Conservation (phyloP, 2,329 filamentous ascomycete genomes). For the Drechslerella stenobrocha region DNA sequence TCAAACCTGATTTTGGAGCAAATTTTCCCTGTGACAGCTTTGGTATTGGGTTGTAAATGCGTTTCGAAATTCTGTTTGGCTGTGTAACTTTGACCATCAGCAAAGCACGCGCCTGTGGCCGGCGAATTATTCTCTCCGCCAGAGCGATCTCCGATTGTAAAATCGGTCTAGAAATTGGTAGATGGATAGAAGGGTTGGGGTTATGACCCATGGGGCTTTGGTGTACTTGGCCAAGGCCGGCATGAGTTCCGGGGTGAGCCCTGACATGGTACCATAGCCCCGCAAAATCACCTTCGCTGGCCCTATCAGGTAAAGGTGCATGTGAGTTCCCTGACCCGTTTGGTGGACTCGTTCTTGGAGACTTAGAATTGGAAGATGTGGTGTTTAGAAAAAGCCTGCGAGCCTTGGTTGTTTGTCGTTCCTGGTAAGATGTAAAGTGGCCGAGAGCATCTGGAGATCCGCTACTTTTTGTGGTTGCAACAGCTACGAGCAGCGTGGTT, state of each 20-base stretch:
- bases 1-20: background rate
- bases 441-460: background rate
- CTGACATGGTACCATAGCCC: too few relatives aligned
- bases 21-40: background rate
- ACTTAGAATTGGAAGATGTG: background rate
- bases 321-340: background rate
- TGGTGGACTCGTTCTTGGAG: background rate
- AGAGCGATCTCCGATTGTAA: background rate
- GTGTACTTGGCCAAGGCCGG: too few relatives aligned
- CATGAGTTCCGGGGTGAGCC: too few relatives aligned
- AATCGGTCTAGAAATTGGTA: too few relatives aligned
- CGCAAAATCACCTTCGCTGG: too few relatives aligned
- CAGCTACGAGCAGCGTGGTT: background rate
- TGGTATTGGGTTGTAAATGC: background rate
- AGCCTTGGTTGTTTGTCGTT: background rate
- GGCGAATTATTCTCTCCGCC: background rate
- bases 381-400: background rate
- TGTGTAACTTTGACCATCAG: background rate
- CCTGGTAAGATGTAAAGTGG: background rate
- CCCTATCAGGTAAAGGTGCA: background rate
- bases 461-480: too few relatives aligned
- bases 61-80: background rate
- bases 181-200: too few relatives aligned
- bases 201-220: too few relatives aligned
- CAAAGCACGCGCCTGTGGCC: background rate